Percentiles rank a stretch among this genome's conserved stretches.
Evolutionary conservation across 2,329 filamentous ascomycete genomes (phyloP).

Genomic region (Cladosporium phlei): DNA sequence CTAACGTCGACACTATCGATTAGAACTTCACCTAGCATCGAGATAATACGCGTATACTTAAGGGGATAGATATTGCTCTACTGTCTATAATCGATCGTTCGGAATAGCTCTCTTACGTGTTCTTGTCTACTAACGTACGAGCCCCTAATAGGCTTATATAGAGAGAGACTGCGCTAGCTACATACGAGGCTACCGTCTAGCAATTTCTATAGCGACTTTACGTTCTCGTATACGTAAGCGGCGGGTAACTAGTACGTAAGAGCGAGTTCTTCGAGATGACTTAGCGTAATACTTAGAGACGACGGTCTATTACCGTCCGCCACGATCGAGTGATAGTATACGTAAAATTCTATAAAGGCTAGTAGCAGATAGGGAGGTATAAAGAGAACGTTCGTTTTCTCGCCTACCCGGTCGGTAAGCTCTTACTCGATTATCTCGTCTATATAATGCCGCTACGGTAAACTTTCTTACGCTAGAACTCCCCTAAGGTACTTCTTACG

Average conservation of each 20-base stretch:
- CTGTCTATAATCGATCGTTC: not conserved
- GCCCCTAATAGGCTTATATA: not conserved
- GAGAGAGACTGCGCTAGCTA: conserved; percentile 7
- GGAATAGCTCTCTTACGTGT: not conserved
- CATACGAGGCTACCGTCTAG: conserved; percentile 14
- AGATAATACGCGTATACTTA: conserved; percentile 1
- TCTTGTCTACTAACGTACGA: not conserved
- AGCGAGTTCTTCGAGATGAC: conserved; percentile 14
- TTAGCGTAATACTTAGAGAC: conserved; percentile 12
- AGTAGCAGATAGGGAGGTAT: conserved; percentile 14
- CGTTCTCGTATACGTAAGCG: conserved; percentile 9
- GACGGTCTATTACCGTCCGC: conserved; percentile 5
- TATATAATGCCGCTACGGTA: conserved; percentile 16
- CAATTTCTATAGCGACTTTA: conserved; percentile 13
- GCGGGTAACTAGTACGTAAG: conserved; percentile 14
- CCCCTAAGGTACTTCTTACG: conserved; percentile 11
- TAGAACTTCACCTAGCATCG: conserved; percentile 14
- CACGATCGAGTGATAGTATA: conserved; percentile 16
- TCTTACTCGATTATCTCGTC: conserved; percentile 17
- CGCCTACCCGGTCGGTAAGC: conserved; percentile 12
- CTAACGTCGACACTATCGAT: conserved; percentile 12
- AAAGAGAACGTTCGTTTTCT: conserved; percentile 18
- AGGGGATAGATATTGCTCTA: not conserved
- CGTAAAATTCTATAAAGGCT: conserved; percentile 14
- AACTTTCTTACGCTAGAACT: conserved; percentile 14